phyloP scores from a whole-genome alignment of 345 rosid species.

The Passiflora organensis region DNA sequence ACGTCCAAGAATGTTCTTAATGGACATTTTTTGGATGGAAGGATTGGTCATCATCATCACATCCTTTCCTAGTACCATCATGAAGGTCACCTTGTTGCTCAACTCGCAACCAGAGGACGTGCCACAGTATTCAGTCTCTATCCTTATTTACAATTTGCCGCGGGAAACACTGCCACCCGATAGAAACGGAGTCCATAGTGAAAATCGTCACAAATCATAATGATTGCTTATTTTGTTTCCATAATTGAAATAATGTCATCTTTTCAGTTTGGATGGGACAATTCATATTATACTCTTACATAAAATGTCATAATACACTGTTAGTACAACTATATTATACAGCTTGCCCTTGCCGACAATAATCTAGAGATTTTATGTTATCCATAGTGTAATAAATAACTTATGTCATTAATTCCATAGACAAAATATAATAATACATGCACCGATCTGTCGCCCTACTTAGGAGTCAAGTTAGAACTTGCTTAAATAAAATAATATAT shows the following conservation, averaged over 20 bases:
- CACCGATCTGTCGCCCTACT: no score
- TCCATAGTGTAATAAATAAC: no score
- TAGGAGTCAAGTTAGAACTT: no score
- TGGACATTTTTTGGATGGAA: slow-evolving; percentile 11
- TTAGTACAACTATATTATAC: no score
- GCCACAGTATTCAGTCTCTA: slow-evolving; percentile 29
- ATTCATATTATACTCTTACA: no score
- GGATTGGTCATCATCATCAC: slow-evolving; percentile 20
- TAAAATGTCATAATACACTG: no score
- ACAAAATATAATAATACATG: no score
- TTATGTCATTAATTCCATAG: no score
- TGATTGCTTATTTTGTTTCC: slow-evolving; percentile 14
- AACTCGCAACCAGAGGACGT: slow-evolving; percentile 32
- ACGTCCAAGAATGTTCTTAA: not conserved
- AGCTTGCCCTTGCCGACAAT: no score
- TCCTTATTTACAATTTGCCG: slow-evolving; percentile 13
- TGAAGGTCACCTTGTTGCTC: slow-evolving; percentile 21
- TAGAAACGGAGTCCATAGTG: slow-evolving; percentile 16
- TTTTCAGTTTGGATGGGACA: slow-evolving; percentile 17
- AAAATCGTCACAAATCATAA: slow-evolving; percentile 18
- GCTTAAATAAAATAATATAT: no score
- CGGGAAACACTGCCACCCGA: slow-evolving; percentile 11
- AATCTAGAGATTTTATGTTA: no score
- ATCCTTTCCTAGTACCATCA: slow-evolving; percentile 22
- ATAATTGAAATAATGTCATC: slow-evolving; percentile 3